A percentile compares a stretch with the other conserved stretches of the same genome.
Evolutionary conservation across 2,329 filamentous ascomycete species (phyloP).

Genomic region (Microcyclospora tardicrescens): DNA sequence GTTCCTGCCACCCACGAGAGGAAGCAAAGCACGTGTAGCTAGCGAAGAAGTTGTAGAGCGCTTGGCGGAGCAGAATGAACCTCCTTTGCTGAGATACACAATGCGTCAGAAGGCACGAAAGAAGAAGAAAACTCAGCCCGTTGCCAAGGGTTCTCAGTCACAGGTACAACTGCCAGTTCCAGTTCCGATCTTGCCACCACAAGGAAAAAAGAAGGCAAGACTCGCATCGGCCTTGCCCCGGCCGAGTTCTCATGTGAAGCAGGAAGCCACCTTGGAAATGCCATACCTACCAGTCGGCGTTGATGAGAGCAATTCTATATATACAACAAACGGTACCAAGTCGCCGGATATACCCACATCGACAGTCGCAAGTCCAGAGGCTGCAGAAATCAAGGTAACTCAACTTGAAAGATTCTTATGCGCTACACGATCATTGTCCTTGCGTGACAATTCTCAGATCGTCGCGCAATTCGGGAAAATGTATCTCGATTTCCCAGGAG

Average conservation of each 20-base stretch:
- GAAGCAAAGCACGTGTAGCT: background rate
- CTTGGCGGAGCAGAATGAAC: background rate
- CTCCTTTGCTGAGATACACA: slow-evolving; percentile 1
- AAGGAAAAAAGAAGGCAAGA: background rate
- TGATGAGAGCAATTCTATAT: no score
- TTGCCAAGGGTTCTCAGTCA: slow-evolving; percentile 1
- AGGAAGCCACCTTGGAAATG: background rate
- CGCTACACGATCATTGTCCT: no score
- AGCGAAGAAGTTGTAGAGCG: slow-evolving; percentile 3
- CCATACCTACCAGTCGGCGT: background rate
- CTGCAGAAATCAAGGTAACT: no score
- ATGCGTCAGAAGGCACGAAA: slow-evolving; percentile 6
- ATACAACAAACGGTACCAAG: background rate
- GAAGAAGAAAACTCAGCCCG: slow-evolving; percentile 1
- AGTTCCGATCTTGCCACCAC: slow-evolving; percentile 1
- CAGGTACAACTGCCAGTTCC: slow-evolving; percentile 1
- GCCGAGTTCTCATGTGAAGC: background rate
- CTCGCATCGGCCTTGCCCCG: background rate
- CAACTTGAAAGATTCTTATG: no score
- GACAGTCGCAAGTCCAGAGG: background rate
- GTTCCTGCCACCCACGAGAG: background rate
- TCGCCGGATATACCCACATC: background rate
- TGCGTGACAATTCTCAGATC: no score
- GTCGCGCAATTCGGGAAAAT: no score
- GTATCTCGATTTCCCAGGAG: no score